phyloP scores from a whole-genome alignment of 129 eudicot species.

The Erigeron canadensis region DNA sequence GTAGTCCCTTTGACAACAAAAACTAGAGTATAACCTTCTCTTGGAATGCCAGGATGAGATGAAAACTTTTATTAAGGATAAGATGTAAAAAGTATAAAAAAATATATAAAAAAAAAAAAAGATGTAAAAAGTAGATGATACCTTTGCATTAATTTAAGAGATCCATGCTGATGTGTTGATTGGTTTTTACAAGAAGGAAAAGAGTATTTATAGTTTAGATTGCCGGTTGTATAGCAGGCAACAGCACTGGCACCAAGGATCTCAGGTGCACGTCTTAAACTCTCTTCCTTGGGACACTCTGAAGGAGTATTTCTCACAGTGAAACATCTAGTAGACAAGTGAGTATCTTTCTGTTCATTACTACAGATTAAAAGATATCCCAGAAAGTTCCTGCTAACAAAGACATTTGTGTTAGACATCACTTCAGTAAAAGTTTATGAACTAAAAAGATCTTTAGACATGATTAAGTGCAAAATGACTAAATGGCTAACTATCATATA shows the following conservation, averaged over 20 bases:
- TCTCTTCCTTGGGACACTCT: conserved; percentile 47
- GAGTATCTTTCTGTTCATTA: conserved; percentile 59
- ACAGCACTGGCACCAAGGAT: conserved; percentile 75
- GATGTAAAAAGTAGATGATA: conserved; percentile 32
- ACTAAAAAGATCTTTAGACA: not conserved
- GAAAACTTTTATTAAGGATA: conserved; percentile 2
- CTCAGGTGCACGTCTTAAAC: conserved; percentile 57
- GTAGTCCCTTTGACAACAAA: conserved; percentile 18
- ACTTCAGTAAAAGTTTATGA: not conserved
- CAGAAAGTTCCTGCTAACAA: conserved; percentile 64
- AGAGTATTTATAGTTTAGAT: conserved; percentile 31
- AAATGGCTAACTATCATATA: conserved; percentile 4
- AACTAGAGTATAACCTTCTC: not conserved
- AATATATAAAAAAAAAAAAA: no score
- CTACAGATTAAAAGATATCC: conserved; percentile 67
- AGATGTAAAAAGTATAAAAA: conserved; percentile 6
- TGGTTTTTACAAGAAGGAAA: conserved; percentile 59
- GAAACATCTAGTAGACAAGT: conserved; percentile 60
- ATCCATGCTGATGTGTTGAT: conserved; percentile 28
- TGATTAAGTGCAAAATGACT: not conserved
- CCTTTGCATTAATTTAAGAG: conserved; percentile 62
- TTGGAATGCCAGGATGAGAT: not conserved
- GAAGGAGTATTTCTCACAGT: conserved; percentile 34
- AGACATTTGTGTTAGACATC: conserved; percentile 30
- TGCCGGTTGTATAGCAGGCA: conserved; percentile 61